These are phyloP conservation scores for Fusarium graminum DNA, from an alignment of 2,329 filamentous ascomycete genomes.

Conservation along the genomic window DNA sequence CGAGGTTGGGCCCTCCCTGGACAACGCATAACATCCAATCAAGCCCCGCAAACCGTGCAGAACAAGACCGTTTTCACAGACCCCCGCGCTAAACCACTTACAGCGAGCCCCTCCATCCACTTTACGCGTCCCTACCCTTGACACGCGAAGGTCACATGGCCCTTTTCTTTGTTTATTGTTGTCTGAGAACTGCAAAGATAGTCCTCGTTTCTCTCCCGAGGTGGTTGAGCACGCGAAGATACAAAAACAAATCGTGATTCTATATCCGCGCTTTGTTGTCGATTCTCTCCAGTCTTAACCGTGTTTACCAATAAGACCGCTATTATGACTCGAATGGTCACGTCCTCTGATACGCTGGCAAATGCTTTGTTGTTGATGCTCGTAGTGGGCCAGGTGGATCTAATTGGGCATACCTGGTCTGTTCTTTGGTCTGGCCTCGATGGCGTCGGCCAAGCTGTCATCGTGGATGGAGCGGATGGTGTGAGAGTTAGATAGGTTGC, in stretches of 20 bases:
- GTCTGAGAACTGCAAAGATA: conserved; percentile 15
- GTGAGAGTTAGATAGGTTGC: conserved; percentile 2
- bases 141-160: conserved; percentile 47
- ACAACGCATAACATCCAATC: conserved; percentile 46
- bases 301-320: conserved; percentile 33
- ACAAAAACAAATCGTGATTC: conserved; percentile 8
- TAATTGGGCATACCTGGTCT: conserved; percentile 1
- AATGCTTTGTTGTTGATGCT: conserved; percentile 22
- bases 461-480: conserved; percentile 25
- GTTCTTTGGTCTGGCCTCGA: conserved; percentile 1
- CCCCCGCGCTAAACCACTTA: conserved; percentile 39
- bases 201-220: conserved; percentile 13
- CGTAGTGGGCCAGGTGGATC: conserved; percentile 23
- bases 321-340: conserved; percentile 25
- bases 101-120: conserved; percentile 21
- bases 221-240: conserved; percentile 18
- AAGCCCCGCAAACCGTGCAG: conserved; percentile 38
- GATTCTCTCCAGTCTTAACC: conserved; percentile 7
- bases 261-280: conserved; percentile 7
- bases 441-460: conserved; percentile 1
- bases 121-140: conserved; percentile 46
- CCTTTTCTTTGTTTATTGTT: conserved; percentile 36
- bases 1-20: conserved; percentile 43
- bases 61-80: conserved; percentile 41
- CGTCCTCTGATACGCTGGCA: conserved; percentile 36